A percentile compares a stretch with the other conserved stretches of the same genome.
These are phyloP conservation scores for Glycine soja DNA, from an alignment of 306 rosid genomes.

Conservation along the genomic window DNA sequence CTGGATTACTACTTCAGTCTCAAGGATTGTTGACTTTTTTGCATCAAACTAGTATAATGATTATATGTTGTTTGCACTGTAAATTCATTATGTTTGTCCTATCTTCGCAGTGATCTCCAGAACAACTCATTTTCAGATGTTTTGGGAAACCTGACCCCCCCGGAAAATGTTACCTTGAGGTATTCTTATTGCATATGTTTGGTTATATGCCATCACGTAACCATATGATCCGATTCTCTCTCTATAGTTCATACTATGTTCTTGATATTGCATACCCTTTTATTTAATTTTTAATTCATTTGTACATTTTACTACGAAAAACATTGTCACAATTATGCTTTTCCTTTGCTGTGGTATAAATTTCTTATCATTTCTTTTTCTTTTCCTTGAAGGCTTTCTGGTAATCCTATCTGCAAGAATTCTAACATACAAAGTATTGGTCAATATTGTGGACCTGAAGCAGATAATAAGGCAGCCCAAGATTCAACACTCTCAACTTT, in stretches of 20 bases:
- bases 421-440: conserved; percentile 49
- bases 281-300: conserved; percentile 12
- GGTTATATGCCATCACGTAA: conserved; percentile 8
- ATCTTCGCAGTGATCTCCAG: conserved; percentile 69
- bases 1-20: conserved; percentile 14
- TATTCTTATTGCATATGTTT: conserved; percentile 48
- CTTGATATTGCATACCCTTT: conserved; percentile 9
- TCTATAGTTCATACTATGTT: conserved; percentile 31
- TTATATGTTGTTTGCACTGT: conserved; percentile 30
- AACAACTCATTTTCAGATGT: conserved; percentile 65
- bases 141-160: conserved; percentile 58
- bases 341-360: conserved; percentile 18
- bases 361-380: conserved; percentile 34
- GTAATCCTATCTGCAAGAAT: conserved; percentile 80
- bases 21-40: conserved; percentile 32
- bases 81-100: conserved; percentile 34
- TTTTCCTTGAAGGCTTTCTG: conserved; percentile 68
- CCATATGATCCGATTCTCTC: conserved; percentile 28
- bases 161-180: conserved; percentile 77
- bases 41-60: conserved; percentile 31
- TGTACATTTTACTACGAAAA: conserved; percentile 28
- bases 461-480: conserved; percentile 28
- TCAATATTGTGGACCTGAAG: conserved; percentile 64
- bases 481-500: conserved; percentile 39
- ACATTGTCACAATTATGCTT: conserved; percentile 16